Evolutionary conservation across 73 alveolate genomes (phyloP).

Genomic region (Tetrahymena borealis): DNA sequence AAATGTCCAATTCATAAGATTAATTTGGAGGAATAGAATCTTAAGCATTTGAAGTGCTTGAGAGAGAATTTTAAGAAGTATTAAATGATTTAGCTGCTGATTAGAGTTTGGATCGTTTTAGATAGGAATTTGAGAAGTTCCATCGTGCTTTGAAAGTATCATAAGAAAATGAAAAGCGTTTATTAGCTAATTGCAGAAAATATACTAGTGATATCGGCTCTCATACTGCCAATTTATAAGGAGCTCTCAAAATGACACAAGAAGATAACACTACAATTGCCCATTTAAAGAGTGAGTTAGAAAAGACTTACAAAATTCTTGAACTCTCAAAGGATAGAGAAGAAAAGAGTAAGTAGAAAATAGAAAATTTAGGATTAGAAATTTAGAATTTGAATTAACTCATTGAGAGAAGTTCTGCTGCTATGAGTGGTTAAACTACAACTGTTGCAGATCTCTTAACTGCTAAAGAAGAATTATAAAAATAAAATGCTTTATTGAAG

Average conservation of each 20-base stretch:
- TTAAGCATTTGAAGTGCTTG: constrained; percentile 62
- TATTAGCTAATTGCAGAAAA: constrained; percentile 90
- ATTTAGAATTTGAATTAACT: constrained; percentile 20
- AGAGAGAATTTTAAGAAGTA: constrained; percentile 78
- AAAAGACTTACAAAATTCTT: constrained; percentile 23
- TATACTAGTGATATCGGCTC: constrained; percentile 61
- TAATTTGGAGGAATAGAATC: constrained; percentile 15
- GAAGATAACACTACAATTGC: constrained; percentile 61
- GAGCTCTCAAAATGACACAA: constrained; percentile 68
- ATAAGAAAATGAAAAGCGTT: constrained; percentile 73
- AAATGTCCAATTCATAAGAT: neutral
- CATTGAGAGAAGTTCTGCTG: constrained; percentile 22
- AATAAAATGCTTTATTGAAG: constrained; percentile 4
- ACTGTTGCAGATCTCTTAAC: constrained; percentile 26
- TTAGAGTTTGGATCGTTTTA: constrained; percentile 68
- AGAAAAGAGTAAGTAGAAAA: constrained; percentile 25
- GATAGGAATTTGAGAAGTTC: constrained; percentile 72
- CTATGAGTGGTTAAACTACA: constrained; percentile 25
- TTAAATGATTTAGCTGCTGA: constrained; percentile 82
- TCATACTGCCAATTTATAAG: constrained; percentile 64
- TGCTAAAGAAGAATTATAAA: constrained; percentile 6
- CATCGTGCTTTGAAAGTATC: constrained; percentile 75
- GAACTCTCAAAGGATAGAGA: constrained; percentile 38
- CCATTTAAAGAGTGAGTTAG: constrained; percentile 48
- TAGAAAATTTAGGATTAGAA: constrained; percentile 14